Conservation (phyloP, 768 basidiomycete genomes). For the Termitomyces sp. region DNA sequence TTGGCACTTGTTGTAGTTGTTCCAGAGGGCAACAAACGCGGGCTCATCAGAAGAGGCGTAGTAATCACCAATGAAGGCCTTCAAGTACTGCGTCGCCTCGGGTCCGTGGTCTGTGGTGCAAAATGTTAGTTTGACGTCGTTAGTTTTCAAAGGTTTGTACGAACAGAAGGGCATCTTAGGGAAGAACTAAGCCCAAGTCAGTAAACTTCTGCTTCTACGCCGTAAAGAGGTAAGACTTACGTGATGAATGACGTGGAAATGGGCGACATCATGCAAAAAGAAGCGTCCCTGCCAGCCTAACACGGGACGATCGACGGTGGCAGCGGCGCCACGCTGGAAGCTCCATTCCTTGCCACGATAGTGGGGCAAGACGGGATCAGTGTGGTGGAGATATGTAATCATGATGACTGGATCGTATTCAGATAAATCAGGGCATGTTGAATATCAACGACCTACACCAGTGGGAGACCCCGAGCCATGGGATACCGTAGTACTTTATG, state of each 20-base stretch:
- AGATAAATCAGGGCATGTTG: background rate
- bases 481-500: conserved; percentile 43
- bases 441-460: conserved; percentile 36
- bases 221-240: conserved; percentile 20
- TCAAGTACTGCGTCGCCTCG: conserved; percentile 45
- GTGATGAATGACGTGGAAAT: conserved; percentile 61
- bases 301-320: conserved; percentile 53
- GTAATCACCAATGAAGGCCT: conserved; percentile 43
- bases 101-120: conserved; percentile 42
- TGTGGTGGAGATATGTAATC: conserved; percentile 61
- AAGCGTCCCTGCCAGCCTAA: conserved; percentile 62
- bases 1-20: conserved; percentile 50
- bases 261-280: conserved; percentile 63
- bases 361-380: conserved; percentile 48
- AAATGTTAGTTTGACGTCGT: background rate
- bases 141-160: background rate
- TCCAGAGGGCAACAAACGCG: conserved; percentile 44
- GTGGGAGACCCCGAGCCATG: conserved; percentile 50
- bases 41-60: conserved; percentile 38
- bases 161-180: conserved; percentile 17
- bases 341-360: conserved; percentile 55
- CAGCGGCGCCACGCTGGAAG: conserved; percentile 56
- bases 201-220: background rate
- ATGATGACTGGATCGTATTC: conserved; percentile 29
- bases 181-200: conserved; percentile 11